These are phyloP conservation scores for apple (Malus domestica) DNA, from an alignment of 306 rosid genomes.

Conservation along the genomic window DNA sequence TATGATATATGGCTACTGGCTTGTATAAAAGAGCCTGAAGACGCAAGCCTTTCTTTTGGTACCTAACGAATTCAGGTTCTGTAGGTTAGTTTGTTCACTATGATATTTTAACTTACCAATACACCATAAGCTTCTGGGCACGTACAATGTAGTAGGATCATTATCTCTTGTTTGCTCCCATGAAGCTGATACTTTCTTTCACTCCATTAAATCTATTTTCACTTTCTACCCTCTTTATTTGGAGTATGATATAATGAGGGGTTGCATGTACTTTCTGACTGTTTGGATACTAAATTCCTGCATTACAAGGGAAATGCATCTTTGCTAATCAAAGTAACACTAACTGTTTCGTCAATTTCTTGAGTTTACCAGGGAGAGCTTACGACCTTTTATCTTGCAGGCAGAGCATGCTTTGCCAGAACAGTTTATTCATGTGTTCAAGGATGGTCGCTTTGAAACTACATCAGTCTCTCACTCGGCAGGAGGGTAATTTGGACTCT, in stretches of 20 bases:
- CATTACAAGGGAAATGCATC: background rate
- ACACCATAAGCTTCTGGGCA: background rate
- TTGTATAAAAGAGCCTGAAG: background rate
- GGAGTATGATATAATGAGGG: background rate
- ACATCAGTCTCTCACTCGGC: conserved; percentile 92
- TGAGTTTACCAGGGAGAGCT: background rate
- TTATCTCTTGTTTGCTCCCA: background rate
- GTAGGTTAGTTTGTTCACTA: background rate
- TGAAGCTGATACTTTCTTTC: background rate
- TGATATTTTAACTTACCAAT: background rate
- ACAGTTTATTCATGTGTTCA: conserved; percentile 60
- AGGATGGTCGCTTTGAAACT: conserved; percentile 83
- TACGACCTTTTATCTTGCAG: conserved; percentile 30
- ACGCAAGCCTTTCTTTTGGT: background rate
- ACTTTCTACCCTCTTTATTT: background rate
- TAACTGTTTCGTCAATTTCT: background rate
- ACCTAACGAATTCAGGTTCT: background rate
- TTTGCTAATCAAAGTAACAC: background rate
- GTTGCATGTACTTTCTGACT: background rate
- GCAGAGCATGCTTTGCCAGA: conserved; percentile 94
- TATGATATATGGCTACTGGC: background rate
- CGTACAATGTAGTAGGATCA: background rate
- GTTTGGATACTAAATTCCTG: background rate
- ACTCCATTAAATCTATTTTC: background rate
- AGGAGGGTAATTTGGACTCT: conserved; percentile 59